phyloP scores from a whole-genome alignment of 108 stramenopile genomes.

The Conticribra weissflogii region DNA sequence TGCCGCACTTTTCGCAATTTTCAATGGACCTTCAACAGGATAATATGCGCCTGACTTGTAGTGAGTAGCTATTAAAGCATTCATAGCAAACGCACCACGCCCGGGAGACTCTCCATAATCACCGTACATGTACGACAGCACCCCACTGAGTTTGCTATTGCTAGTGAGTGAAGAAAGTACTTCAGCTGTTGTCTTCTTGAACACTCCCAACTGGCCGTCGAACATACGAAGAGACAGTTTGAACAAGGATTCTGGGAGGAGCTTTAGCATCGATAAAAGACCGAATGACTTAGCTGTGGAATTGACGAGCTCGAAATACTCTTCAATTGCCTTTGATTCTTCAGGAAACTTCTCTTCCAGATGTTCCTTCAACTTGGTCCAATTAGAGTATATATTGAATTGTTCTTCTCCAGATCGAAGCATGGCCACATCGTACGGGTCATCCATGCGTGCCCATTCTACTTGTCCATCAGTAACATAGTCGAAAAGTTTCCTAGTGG shows the following conservation, averaged over 20 bases:
- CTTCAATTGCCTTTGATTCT: slow-evolving; percentile 30
- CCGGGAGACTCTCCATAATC: slow-evolving; percentile 37
- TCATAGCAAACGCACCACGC: slow-evolving; percentile 25
- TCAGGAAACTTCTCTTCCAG: slow-evolving; percentile 31
- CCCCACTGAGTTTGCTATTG: slow-evolving; percentile 30
- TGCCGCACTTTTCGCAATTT: slow-evolving; percentile 1
- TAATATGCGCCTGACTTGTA: slow-evolving; percentile 34
- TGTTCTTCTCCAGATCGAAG: slow-evolving; percentile 7
- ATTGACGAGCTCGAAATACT: slow-evolving; percentile 18
- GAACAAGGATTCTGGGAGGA: slow-evolving; percentile 24
- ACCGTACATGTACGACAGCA: slow-evolving; percentile 35
- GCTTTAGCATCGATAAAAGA: slow-evolving; percentile 9
- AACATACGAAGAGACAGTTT: slow-evolving; percentile 2
- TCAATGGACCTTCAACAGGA: slow-evolving; percentile 36
- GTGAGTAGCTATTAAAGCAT: slow-evolving; percentile 33
- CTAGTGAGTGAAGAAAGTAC: slow-evolving; percentile 35
- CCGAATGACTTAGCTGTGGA: slow-evolving; percentile 10
- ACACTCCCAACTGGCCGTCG: neutral
- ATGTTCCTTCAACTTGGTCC: slow-evolving; percentile 28
- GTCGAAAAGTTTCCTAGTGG: slow-evolving; percentile 27
- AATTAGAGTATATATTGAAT: slow-evolving; percentile 21
- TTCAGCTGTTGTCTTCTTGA: slow-evolving; percentile 35
- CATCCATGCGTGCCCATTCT: slow-evolving; percentile 53
- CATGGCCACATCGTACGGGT: slow-evolving; percentile 43
- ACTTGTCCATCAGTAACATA: slow-evolving; percentile 39